These are phyloP conservation scores for Prunus armeniaca DNA, from an alignment of 306 rosid genomes.

Conservation along the genomic window DNA sequence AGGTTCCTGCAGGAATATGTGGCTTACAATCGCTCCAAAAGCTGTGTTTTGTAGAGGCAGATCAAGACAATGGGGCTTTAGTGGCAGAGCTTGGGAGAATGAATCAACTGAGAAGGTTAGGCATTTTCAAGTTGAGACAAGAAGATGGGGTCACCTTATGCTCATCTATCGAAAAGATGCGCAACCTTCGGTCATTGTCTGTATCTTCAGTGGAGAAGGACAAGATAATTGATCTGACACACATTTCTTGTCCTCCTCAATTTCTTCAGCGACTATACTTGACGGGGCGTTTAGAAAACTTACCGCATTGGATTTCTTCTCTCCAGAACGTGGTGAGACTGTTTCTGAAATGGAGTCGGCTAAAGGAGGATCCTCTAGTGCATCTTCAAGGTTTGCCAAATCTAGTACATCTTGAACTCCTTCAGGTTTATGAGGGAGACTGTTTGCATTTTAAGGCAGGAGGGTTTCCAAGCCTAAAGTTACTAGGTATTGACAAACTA, in stretches of 20 bases:
- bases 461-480: conserved; percentile 25
- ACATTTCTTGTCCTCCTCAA: conserved; percentile 24
- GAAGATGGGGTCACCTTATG: conserved; percentile 33
- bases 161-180: conserved; percentile 24
- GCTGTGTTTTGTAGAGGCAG: conserved; percentile 32
- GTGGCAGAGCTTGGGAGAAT: conserved; percentile 32
- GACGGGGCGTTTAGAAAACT: conserved; percentile 26
- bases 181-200: conserved; percentile 19
- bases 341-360: conserved; percentile 25
- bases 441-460: conserved; percentile 17
- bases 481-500: conserved; percentile 22
- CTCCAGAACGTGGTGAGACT: conserved; percentile 24
- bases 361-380: conserved; percentile 35
- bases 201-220: conserved; percentile 20
- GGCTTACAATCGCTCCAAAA: conserved; percentile 31
- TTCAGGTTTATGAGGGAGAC: conserved; percentile 25
- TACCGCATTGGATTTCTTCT: conserved; percentile 38
- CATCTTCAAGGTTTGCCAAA: conserved; percentile 33
- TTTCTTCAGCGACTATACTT: conserved; percentile 33
- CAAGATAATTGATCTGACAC: conserved; percentile 22
- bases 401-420: conserved; percentile 29
- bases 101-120: conserved; percentile 34
- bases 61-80: conserved; percentile 2
- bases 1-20: conserved; percentile 24
- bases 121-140: conserved; percentile 21